Evolutionary conservation across 345 rosid genomes (phyloP), one percentile per base, ranked within the genome.

Genomic region (Angophora floribunda): DNA sequence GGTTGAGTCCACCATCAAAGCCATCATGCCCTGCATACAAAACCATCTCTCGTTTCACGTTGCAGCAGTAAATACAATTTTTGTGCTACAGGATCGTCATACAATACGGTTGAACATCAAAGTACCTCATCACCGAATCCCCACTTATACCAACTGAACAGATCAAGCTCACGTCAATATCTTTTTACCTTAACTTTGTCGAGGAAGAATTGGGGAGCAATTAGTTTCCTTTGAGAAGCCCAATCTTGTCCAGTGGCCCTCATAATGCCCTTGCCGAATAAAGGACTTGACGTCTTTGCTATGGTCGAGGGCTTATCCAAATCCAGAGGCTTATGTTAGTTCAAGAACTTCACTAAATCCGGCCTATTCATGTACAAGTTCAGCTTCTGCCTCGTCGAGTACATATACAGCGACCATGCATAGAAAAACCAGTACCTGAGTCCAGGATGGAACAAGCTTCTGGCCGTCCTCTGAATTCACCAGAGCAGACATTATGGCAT

Each of bases 251-350:
- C 92, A 52, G 87, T 88, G 13, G 90, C 87, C 32, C 85, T 91
- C 19, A 90, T 63, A 65, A 92, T 85, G n/a, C 92, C 93, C 51
- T 87, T 61, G 9, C 93, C 93, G 13, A 92, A 86, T 84, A 91
- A 13, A n/a, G 90, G 91, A 86, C 59, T 87, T 1, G 32, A 55
- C 13, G 50, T 86, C 45, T 70, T 86, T 6, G 70, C 36, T 12
- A 88, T 51, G 86, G 88, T 87, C 5, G 61, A 10, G 49, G 92
- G 91, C 59, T 49, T 92, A 6, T 91, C 93, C 49, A 92, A 86
- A 51, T 87, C 89, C 87, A 91, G 80, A 2, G 92, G 86, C 63
- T 88, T 91, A 52, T 88, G 87, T 7, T 87, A 59, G 82, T 87
- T 90, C 89, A 92, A 19, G 30, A 89, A 91, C 89, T 86, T 87